Conservation (phyloP, 2,329 filamentous ascomycete species). For the Hymenoscyphus salicellus region DNA sequence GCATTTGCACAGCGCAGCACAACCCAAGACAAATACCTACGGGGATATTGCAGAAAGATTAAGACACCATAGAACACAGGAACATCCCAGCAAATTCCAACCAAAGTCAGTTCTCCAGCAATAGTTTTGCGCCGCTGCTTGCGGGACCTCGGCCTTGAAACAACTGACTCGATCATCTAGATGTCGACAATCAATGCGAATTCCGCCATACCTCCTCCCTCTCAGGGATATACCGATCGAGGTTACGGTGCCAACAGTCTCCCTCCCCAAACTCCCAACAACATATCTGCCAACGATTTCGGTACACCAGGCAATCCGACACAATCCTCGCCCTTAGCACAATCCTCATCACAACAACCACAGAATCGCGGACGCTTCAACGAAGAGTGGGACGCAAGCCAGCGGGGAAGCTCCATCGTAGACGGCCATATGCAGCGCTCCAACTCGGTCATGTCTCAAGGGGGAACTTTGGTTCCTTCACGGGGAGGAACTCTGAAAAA, state of each 20-base stretch:
- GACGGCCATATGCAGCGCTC: slow-evolving; percentile 58
- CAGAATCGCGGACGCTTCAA: slow-evolving; percentile 53
- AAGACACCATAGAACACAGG: neutral
- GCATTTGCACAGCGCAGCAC: neutral
- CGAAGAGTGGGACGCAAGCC: slow-evolving; percentile 69
- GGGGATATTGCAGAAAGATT: neutral
- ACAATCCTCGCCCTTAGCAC: slow-evolving; percentile 27
- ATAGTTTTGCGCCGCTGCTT: neutral
- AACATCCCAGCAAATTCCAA: neutral
- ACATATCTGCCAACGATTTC: slow-evolving; percentile 26
- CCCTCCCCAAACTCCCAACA: slow-evolving; percentile 18
- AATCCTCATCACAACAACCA: slow-evolving; percentile 20
- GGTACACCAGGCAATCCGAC: slow-evolving; percentile 26
- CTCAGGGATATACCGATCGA: slow-evolving; percentile 30
- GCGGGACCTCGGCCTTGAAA: slow-evolving; percentile 2
- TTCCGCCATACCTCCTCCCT: slow-evolving; percentile 28
- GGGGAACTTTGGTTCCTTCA: slow-evolving; percentile 40
- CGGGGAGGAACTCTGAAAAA: slow-evolving; percentile 81
- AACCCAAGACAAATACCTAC: neutral
- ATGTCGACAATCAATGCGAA: slow-evolving; percentile 29
- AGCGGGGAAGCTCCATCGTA: slow-evolving; percentile 62
- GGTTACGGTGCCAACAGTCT: slow-evolving; percentile 30
- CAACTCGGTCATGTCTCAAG: slow-evolving; percentile 47
- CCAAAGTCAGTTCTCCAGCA: neutral
- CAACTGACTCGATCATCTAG: neutral